These are phyloP conservation scores for Candida silvatica DNA, from an alignment of 805 yeast genomes.

Conservation along the genomic window DNA sequence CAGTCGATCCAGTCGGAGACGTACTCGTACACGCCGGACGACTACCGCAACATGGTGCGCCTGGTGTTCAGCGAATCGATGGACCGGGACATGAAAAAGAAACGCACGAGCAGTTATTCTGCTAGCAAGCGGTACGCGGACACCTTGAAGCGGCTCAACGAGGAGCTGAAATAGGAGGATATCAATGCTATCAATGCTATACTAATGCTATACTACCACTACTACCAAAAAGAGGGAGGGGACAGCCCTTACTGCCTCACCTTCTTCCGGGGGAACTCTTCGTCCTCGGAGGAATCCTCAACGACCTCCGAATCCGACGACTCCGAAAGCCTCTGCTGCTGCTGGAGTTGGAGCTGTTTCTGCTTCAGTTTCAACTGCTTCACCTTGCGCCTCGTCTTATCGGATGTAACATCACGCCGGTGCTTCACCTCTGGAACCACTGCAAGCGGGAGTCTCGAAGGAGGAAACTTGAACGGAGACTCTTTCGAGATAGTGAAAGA, in stretches of 20 bases:
- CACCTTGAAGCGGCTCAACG: slow-evolving; percentile 11
- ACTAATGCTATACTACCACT: too few relatives aligned
- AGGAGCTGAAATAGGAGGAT: slow-evolving; percentile 2
- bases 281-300: slow-evolving; percentile 3
- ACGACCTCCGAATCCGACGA: slow-evolving; percentile 3
- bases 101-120: slow-evolving; percentile 16
- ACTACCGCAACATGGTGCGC: slow-evolving; percentile 41
- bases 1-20: not conserved
- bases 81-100: slow-evolving; percentile 11
- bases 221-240: too few relatives aligned
- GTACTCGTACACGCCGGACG: slow-evolving; percentile 31
- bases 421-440: slow-evolving; percentile 6
- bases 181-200: not conserved
- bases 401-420: slow-evolving; percentile 1
- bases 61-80: slow-evolving; percentile 38
- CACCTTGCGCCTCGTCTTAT: not conserved
- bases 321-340: not conserved
- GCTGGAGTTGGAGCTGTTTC: not conserved
- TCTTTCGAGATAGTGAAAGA: slow-evolving; percentile 9
- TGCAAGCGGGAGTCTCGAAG: slow-evolving; percentile 10
- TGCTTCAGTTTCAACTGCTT: not conserved
- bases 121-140: slow-evolving; percentile 19
- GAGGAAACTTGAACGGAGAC: slow-evolving; percentile 22
- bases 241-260: not conserved
- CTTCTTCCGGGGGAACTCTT: not conserved